Conservation (phyloP, 164 flowering plant species). For the Liquidambar formosana region DNA sequence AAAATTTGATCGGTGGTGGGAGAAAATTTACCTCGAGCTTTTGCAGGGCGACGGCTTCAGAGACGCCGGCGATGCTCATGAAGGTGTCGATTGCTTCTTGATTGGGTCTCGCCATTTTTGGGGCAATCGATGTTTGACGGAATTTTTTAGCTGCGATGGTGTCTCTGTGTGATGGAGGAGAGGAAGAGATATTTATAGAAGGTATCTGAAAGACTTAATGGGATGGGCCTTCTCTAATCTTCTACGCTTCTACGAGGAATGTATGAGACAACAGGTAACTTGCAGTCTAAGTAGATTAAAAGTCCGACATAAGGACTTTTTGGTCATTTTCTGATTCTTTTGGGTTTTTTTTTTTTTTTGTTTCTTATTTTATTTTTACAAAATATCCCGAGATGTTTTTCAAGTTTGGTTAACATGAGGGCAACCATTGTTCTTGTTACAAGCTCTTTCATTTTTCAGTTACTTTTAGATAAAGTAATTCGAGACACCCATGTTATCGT, state of each 20-base stretch:
- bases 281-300: not conserved
- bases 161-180: not conserved
- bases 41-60: conserved; percentile 63
- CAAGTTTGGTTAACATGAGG: too few species aligned
- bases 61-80: conserved; percentile 77
- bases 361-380: too few species aligned
- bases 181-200: not conserved
- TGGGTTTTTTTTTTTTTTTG: too few species aligned
- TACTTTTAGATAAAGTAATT: too few species aligned
- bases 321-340: not conserved
- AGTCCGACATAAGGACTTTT: not conserved
- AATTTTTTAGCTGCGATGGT: not conserved
- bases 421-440: too few species aligned
- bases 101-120: conserved; percentile 62
- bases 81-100: conserved; percentile 82
- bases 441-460: too few species aligned
- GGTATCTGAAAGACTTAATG: too few species aligned
- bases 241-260: not conserved
- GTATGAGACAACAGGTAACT: not conserved
- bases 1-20: not conserved
- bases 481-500: too few species aligned
- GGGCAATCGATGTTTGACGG: not conserved
- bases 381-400: too few species aligned
- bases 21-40: conserved; percentile 54
- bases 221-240: not conserved